Evolutionary conservation across 169 alveolate genomes (phyloP), one percentile per base, ranked within the genome.

Genomic region (Eimeria acervulina): DNA sequence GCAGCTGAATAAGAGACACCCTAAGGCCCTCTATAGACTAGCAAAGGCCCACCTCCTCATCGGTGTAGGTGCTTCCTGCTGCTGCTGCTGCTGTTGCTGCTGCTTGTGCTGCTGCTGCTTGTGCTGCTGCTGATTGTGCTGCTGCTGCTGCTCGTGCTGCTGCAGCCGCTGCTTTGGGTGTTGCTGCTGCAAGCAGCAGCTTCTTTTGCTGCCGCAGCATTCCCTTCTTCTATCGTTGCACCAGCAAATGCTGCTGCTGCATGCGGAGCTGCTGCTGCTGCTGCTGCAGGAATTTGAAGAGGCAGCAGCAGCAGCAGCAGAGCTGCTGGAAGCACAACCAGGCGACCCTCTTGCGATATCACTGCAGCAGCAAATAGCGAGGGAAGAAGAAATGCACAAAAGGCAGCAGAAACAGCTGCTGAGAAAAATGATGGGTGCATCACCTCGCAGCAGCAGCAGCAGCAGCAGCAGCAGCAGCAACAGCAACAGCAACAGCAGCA

Each of bases 31-130:
- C 47, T 83, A 70, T 38, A 13, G 95, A 28, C 47, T 74, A 33
- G 95, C 95, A 55, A 70, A 90, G 90, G 95, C 95, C 28, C 90
- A 90, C 40, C 36, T 74, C 61, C 72, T 70, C 13, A 76, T 90
- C 7, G 61, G 72, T 61, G 95, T 90, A 19, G 23, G 52, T 61
- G 26, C 8, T 6, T 52, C 51, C 91, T 52, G 91, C 91, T 83
- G 70, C 47, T 83, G 70, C 91, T 4, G 70, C 74, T 52, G 70
- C 66, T 78, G 88, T 33, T n/a, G n/a, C n/a, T n/a, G n/a, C n/a
- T n/a, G n/a, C n/a, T n/a, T n/a, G n/a, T n/a, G n/a, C n/a, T n/a
- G n/a, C n/a, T n/a, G n/a, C n/a, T n/a, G n/a, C n/a, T n/a, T n/a
- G n/a, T n/a, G n/a, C n/a, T n/a, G n/a, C n/a, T n/a, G n/a, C n/a